A percentile compares a stretch with the other conserved stretches of the same genome.
Evolutionary conservation across 331 rosid genomes (phyloP).

Genomic region (Erythrophleum ivorense): DNA sequence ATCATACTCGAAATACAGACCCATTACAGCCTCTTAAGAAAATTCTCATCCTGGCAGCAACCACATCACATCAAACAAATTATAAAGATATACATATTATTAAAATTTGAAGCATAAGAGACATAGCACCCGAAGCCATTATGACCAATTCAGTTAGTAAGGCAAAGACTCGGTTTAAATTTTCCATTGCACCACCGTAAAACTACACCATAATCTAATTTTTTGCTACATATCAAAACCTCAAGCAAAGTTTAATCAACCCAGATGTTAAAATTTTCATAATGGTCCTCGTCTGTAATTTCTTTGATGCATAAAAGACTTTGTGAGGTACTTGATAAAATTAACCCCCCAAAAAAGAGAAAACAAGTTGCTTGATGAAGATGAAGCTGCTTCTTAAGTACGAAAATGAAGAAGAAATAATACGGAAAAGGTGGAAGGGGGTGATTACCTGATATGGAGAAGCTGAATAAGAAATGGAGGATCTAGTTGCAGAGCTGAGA

Average conservation of each 20-base stretch:
- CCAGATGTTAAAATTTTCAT: background rate
- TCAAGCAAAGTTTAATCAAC: background rate
- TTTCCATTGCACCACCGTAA: background rate
- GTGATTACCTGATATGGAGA: background rate
- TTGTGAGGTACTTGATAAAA: background rate
- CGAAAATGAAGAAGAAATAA: background rate
- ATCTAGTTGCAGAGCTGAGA: background rate
- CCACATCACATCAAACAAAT: too few relatives aligned
- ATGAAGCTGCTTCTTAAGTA: background rate
- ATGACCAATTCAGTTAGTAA: background rate
- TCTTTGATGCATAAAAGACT: background rate
- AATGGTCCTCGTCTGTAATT: background rate
- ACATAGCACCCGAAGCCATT: background rate
- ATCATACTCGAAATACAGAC: background rate
- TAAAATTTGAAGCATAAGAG: background rate
- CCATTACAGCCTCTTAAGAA: background rate
- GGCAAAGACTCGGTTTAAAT: background rate
- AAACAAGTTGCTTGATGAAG: background rate
- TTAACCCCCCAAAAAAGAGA: background rate
- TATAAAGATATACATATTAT: background rate
- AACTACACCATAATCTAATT: background rate
- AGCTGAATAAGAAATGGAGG: background rate
- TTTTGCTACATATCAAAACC: background rate
- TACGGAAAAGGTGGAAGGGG: background rate
- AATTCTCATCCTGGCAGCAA: background rate